phyloP scores from a whole-genome alignment of 768 basidiomycete species.

The Lyophyllum semitale region DNA sequence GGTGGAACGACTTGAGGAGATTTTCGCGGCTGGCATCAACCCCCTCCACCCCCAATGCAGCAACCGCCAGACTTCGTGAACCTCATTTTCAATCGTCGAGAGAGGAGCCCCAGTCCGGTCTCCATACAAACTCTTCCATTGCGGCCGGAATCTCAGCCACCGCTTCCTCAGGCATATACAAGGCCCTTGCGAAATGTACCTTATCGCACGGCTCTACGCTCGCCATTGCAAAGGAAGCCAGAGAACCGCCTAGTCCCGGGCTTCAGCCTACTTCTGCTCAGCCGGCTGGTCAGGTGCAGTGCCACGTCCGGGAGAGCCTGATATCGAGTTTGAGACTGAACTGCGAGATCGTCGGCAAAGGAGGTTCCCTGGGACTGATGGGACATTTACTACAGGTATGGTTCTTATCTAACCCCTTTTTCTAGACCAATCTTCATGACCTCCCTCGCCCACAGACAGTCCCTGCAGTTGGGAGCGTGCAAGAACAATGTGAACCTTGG shows the following conservation, averaged over 20 bases:
- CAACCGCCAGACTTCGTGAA: conserved; percentile 51
- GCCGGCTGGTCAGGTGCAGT: too few relatives aligned
- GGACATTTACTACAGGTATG: background rate
- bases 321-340: conserved; percentile 5
- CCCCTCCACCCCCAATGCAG: conserved; percentile 40
- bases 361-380: conserved; percentile 2
- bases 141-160: conserved; percentile 31
- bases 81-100: conserved; percentile 48
- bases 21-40: conserved; percentile 50
- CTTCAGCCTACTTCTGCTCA: too few relatives aligned
- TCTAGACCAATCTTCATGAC: too few relatives aligned
- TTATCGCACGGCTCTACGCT: background rate
- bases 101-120: conserved; percentile 36
- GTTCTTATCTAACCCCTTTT: background rate
- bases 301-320: background rate
- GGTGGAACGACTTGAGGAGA: conserved; percentile 60
- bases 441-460: too few relatives aligned
- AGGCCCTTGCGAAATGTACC: background rate
- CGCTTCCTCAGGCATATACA: conserved; percentile 3
- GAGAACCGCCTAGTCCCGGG: background rate
- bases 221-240: background rate
- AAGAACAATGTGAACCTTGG: conserved; percentile 35
- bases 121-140: conserved; percentile 28
- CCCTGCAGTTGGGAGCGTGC: conserved; percentile 19
- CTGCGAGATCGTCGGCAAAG: background rate